Evolutionary conservation across 2,329 filamentous ascomycete species (phyloP), one percentile per base, ranked within the genome.

Genomic region (Teratosphaeria zuluensis): DNA sequence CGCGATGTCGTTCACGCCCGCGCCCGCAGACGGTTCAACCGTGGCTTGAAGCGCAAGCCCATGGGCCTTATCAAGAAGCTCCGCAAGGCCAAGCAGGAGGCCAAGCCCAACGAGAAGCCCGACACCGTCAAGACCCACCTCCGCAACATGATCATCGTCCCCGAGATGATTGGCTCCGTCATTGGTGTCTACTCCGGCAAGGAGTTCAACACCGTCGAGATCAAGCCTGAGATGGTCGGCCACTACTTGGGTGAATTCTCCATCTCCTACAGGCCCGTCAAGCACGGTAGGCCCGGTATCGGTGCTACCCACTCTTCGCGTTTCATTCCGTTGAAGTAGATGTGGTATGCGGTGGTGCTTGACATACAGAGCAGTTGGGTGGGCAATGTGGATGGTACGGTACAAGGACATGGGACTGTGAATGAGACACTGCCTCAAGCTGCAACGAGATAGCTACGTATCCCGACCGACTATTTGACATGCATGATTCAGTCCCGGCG

Each of bases 41-140:
- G 94, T 72, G 94, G 94, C 75, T 88, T 99, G 75, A 99, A 97
- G 89, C 92, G 94, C 84, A 95, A 95, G 85, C 94, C 94, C 74
- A 97, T 99, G 94, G 94, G 94, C 74, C 84, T 99, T 75, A 97
- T 99, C 87, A 97, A 97, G 90, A 99, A 99, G 88, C 90, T 99
- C 75, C 92, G 94, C 80, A 97, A 96, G 86, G 88, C 94, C 72
- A 96, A 96, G 88, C 90, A 95, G 81, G 91, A 96, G 83, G 92
- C 92, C 73, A 90, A 90, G 84, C 94, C 94, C 77, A 99, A 99
- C 83, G 92, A 97, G 91, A 96, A 97, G 90, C 92, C 92, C 77
- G 92, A 96, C 77, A 85, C 94, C 75, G 92, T 97, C 84, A 96
- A 96, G 89, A 99, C 92, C 65, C 92, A 99, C 80, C 88, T 99